Percentiles rank a stretch among this genome's conserved stretches.
These are phyloP conservation scores for Peniophora sp. DNA, from an alignment of 1,284 basidiomycete species.

Conservation along the genomic window DNA sequence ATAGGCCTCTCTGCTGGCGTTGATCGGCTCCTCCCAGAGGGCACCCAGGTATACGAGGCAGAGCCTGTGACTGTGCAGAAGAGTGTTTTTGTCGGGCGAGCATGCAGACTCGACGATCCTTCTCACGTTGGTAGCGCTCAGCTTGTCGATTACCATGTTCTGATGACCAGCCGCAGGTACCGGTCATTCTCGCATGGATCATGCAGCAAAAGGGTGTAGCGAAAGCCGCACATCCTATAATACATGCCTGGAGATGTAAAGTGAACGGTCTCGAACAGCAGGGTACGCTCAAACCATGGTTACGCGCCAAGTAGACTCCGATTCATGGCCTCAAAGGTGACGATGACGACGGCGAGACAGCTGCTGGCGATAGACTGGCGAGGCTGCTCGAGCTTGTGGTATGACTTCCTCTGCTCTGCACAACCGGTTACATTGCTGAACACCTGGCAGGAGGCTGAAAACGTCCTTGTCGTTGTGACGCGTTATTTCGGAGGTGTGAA, in stretches of 20 bases:
- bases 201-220: neutral
- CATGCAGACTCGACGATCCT: neutral
- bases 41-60: neutral
- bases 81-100: neutral
- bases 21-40: neutral
- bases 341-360: neutral
- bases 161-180: neutral
- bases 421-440: neutral
- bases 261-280: neutral
- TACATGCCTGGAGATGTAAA: neutral
- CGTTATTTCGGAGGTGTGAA: constrained; percentile 78
- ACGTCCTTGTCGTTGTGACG: constrained; percentile 79
- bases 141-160: neutral
- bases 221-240: neutral
- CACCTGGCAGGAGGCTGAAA: constrained; percentile 13
- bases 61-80: neutral
- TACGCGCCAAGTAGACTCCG: neutral
- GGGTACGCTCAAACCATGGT: neutral
- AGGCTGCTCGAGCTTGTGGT: neutral
- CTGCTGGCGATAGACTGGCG: neutral
- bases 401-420: neutral
- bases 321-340: neutral
- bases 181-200: neutral
- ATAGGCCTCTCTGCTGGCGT: too few species aligned
- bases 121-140: neutral